phyloP scores from a whole-genome alignment of 2,329 filamentous ascomycete genomes.

The Zelopaecilomyces penicillatus region DNA sequence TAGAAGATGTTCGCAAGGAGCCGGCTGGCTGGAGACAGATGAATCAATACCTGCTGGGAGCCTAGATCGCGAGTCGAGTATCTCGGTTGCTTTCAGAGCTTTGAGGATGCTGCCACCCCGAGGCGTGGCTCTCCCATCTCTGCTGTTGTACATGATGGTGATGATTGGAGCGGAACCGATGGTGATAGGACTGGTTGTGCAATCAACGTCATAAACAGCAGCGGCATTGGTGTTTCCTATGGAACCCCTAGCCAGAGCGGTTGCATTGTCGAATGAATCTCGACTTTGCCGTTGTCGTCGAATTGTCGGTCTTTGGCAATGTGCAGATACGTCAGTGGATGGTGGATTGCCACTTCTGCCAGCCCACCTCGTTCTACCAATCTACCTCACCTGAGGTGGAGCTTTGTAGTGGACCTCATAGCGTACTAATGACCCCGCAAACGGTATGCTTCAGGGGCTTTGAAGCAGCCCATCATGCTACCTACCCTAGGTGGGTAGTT shows the following conservation, averaged over 20 bases:
- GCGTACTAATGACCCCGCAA: no score
- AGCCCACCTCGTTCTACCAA: no score
- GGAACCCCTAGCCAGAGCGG: neutral
- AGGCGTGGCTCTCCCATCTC: conserved; percentile 28
- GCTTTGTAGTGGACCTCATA: no score
- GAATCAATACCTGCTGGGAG: conserved; percentile 65
- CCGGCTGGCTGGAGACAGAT: neutral
- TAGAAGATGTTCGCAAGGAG: neutral
- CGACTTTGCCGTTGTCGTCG: neutral
- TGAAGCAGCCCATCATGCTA: no score
- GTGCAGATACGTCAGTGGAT: no score
- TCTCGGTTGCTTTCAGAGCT: conserved; percentile 70
- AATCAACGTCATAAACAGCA: neutral
- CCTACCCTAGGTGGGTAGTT: no score
- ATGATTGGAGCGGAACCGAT: conserved; percentile 4
- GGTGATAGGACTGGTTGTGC: conserved; percentile 7
- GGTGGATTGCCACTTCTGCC: no score
- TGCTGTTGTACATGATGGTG: conserved; percentile 34
- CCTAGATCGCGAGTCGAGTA: conserved; percentile 68
- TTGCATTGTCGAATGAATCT: conserved; percentile 4
- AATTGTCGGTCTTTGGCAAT: neutral
- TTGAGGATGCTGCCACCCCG: conserved; percentile 52
- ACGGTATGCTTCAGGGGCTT: no score
- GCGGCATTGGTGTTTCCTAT: neutral
- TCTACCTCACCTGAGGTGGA: no score